Evolutionary conservation across 148 eudicot species (phyloP).

Genomic region (Gaultheria prostrata): DNA sequence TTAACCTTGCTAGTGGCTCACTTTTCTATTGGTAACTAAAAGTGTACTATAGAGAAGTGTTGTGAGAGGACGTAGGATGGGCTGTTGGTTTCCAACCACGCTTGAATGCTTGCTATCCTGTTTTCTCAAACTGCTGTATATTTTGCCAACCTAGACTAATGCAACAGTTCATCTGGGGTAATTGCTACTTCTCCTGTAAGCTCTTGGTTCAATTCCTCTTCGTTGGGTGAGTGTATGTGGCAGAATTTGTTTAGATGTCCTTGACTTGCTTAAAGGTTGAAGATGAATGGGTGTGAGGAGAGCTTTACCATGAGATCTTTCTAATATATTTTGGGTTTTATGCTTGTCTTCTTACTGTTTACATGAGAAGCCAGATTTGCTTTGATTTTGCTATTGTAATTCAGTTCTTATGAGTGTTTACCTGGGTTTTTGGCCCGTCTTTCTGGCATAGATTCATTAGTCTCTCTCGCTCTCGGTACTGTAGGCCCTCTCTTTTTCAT

Average conservation of each 20-base stretch:
- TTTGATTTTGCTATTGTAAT: neutral
- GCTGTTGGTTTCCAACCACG: neutral
- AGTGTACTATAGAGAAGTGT: neutral
- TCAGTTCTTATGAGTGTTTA: neutral
- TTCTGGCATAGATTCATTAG: neutral
- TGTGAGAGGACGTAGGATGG: neutral
- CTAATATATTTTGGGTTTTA: neutral
- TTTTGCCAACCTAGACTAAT: neutral
- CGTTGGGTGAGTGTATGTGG: neutral
- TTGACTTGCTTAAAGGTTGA: neutral
- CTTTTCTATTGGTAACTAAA: neutral
- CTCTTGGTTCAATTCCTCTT: neutral
- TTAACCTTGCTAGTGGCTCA: neutral
- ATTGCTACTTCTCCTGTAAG: neutral
- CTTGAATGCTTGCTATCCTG: neutral
- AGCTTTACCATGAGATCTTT: neutral
- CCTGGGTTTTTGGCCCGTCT: neutral
- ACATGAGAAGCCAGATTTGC: neutral
- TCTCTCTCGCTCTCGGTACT: neutral
- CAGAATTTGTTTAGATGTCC: neutral
- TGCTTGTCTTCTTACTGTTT: neutral
- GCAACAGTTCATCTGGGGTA: neutral
- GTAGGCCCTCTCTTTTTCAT: neutral
- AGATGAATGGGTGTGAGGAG: neutral
- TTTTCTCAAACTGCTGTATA: neutral